These are phyloP conservation scores for Rhizopogon salebrosus DNA, from an alignment of 768 basidiomycete species.

Conservation along the genomic window DNA sequence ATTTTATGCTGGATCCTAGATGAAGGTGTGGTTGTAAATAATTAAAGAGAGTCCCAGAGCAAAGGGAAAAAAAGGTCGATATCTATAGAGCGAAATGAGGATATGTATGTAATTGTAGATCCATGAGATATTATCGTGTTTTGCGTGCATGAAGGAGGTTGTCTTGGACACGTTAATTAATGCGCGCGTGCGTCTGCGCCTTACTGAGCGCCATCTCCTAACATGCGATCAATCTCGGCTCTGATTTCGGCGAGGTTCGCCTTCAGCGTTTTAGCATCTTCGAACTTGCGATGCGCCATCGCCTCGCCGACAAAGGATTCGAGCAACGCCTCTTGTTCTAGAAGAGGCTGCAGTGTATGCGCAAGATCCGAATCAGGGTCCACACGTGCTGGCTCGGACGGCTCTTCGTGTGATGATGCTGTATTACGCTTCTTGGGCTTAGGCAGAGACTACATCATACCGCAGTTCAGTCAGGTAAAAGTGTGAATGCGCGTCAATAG, in stretches of 20 bases:
- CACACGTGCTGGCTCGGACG: slow-evolving; percentile 26
- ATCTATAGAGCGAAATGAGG: neutral
- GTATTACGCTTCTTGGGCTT: slow-evolving; percentile 36
- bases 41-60: neutral
- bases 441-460: slow-evolving; percentile 35
- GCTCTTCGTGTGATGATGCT: slow-evolving; percentile 8
- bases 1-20: slow-evolving; percentile 2
- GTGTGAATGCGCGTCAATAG: neutral
- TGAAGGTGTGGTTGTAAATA: neutral
- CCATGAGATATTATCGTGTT: neutral
- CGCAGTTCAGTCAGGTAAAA: neutral
- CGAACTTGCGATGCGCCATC: slow-evolving; percentile 86
- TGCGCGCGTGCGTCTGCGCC: slow-evolving; percentile 1
- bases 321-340: slow-evolving; percentile 91
- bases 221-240: slow-evolving; percentile 71
- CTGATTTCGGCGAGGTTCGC: slow-evolving; percentile 78
- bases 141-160: neutral
- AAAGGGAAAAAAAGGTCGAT: neutral
- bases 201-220: slow-evolving; percentile 29
- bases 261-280: slow-evolving; percentile 86
- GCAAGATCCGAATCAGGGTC: slow-evolving; percentile 72
- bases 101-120: neutral
- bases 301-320: slow-evolving; percentile 91
- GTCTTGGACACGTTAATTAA: neutral
- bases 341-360: slow-evolving; percentile 72